These are phyloP conservation scores for Ophiostoma ulmi DNA, from an alignment of 2,329 filamentous ascomycete genomes.

Conservation along the genomic window DNA sequence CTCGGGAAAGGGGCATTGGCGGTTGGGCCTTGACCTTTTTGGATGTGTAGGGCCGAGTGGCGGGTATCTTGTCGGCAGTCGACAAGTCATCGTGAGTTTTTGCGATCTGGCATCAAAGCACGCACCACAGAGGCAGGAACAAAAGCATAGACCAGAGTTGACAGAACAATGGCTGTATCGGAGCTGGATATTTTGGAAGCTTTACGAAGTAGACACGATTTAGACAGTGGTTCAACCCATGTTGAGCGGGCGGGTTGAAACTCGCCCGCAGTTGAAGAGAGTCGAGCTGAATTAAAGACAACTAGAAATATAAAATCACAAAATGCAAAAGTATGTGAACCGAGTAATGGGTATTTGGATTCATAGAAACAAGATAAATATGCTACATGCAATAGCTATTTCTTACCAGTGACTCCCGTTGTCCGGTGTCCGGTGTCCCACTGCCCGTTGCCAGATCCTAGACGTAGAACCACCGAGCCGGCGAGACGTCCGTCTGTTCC, in stretches of 20 bases:
- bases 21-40: not conserved
- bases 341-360: not conserved
- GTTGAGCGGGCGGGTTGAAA: not conserved
- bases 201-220: no score
- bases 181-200: not conserved
- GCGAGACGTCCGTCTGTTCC: not conserved
- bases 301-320: not conserved
- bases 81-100: not conserved
- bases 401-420: not conserved
- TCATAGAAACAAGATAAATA: no score
- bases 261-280: not conserved
- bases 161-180: not conserved
- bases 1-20: not conserved
- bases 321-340: not conserved
- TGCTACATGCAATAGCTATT: no score
- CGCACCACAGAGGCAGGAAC: slow-evolving; percentile 6
- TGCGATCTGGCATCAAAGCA: not conserved
- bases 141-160: not conserved
- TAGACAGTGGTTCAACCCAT: not conserved
- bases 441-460: not conserved
- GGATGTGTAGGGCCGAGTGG: not conserved
- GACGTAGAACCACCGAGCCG: not conserved
- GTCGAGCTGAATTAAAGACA: not conserved
- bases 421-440: not conserved
- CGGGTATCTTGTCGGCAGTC: not conserved